Conservation (phyloP, 768 basidiomycete genomes). For the Boletales sp. region DNA sequence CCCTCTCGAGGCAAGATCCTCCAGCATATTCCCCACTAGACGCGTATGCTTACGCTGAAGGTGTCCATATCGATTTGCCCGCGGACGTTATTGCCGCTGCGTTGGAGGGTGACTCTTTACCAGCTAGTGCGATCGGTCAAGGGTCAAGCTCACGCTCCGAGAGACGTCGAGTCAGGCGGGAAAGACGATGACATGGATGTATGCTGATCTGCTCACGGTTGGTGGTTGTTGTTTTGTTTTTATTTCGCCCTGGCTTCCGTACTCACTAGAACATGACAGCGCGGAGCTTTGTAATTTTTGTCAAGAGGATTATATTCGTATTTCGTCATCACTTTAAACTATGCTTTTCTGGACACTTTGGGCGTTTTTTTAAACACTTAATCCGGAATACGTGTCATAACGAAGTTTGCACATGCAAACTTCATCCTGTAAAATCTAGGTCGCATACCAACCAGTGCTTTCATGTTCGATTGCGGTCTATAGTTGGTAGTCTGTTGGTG, state of each 20-base stretch:
- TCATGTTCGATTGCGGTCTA: not conserved
- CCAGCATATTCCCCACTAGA: conserved; percentile 90
- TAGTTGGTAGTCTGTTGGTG: too few relatives aligned
- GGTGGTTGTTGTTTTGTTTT: conserved; percentile 2
- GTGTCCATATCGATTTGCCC: conserved; percentile 90
- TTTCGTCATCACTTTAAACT: conserved; percentile 18
- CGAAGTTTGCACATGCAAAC: conserved; percentile 13
- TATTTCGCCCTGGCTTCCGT: not conserved
- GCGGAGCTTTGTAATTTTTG: conserved; percentile 19
- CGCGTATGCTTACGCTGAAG: conserved; percentile 78
- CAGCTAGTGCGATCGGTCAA: conserved; percentile 55
- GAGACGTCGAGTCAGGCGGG: conserved; percentile 58
- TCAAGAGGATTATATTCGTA: conserved; percentile 14
- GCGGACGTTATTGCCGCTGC: conserved; percentile 91
- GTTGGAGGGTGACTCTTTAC: conserved; percentile 68
- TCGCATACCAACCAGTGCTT: conserved; percentile 5
- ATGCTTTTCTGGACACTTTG: conserved; percentile 23
- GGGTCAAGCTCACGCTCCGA: conserved; percentile 45
- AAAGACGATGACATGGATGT: conserved; percentile 26
- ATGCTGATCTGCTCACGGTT: not conserved
- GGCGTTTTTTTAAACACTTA: conserved; percentile 16
- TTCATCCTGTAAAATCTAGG: conserved; percentile 19
- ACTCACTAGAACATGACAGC: conserved; percentile 13
- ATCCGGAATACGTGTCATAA: conserved; percentile 21
- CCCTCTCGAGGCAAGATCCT: conserved; percentile 59